Conservation (phyloP, 176 grass and related monocot species). For the Musa acuminata region DNA sequence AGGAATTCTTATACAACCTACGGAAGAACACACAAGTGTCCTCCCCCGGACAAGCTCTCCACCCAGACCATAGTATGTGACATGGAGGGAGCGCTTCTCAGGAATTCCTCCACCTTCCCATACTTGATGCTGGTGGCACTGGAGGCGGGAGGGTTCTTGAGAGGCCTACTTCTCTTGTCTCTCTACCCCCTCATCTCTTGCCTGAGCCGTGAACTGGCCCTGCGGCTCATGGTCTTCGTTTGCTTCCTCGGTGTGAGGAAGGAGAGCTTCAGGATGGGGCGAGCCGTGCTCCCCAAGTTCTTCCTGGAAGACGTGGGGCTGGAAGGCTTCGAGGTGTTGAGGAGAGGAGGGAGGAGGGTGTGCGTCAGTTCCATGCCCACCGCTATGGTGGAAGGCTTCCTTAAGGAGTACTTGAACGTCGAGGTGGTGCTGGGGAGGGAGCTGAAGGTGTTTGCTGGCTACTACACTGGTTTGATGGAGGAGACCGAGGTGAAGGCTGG, state of each 20-base stretch:
- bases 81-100: slow-evolving; percentile 59
- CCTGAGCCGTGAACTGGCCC: slow-evolving; percentile 34
- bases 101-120: slow-evolving; percentile 55
- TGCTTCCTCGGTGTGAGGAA: slow-evolving; percentile 52
- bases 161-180: slow-evolving; percentile 54
- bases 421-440: slow-evolving; percentile 52
- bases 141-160: slow-evolving; percentile 60
- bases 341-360: slow-evolving; percentile 20
- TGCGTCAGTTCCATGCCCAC: slow-evolving; percentile 51
- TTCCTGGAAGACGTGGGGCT: slow-evolving; percentile 61
- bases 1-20: slow-evolving; percentile 15
- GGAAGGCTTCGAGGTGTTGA: slow-evolving; percentile 48
- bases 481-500: too few species aligned
- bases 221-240: slow-evolving; percentile 46
- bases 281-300: slow-evolving; percentile 50
- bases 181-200: slow-evolving; percentile 42
- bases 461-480: slow-evolving; percentile 49
- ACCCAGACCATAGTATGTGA: slow-evolving; percentile 48
- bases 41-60: slow-evolving; percentile 16
- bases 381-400: slow-evolving; percentile 59
- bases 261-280: slow-evolving; percentile 36
- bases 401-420: slow-evolving; percentile 46
- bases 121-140: slow-evolving; percentile 82
- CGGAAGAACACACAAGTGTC: slow-evolving; percentile 12
- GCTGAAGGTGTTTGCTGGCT: slow-evolving; percentile 45